A percentile compares a stretch with the other conserved stretches of the same genome.
Evolutionary conservation across 192 early-diverging fungal genomes (phyloP).

Genomic region (Backusella luteola): DNA sequence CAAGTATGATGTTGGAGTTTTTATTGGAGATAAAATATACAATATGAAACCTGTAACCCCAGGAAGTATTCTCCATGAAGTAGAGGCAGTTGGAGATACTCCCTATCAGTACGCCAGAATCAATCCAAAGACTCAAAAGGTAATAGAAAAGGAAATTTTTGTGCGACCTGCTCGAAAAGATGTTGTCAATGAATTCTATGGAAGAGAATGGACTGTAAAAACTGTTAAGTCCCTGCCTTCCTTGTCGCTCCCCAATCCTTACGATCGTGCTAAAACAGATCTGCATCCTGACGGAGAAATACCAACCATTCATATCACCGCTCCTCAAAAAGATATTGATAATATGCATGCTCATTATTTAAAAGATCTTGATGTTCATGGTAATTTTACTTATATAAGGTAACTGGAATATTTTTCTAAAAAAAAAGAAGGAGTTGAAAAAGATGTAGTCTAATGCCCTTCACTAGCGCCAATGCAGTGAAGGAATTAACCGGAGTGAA

Average conservation of each 20-base stretch:
- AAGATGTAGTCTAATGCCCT: too few relatives aligned
- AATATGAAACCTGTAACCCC: not conserved
- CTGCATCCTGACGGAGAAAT: constrained; percentile 21
- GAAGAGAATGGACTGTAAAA: constrained; percentile 13
- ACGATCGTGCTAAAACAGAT: not conserved
- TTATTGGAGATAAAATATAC: not conserved
- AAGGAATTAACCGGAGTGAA: constrained; percentile 1
- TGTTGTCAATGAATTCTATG: constrained; percentile 16
- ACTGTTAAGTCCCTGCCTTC: not conserved
- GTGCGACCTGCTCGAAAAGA: not conserved
- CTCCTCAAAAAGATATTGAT: constrained; percentile 1
- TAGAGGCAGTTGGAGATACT: not conserved
- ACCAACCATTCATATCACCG: constrained; percentile 19
- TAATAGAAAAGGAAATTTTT: constrained; percentile 10
- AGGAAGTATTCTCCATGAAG: constrained; percentile 10
- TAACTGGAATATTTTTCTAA: not conserved
- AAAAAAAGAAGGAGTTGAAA: not conserved
- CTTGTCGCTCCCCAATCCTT: not conserved
- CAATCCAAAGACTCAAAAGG: not conserved
- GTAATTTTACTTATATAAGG: constrained; percentile 28
- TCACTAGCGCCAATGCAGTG: constrained; percentile 7
- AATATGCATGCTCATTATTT: constrained; percentile 12
- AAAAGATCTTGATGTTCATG: constrained; percentile 10
- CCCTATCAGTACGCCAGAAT: constrained; percentile 11
- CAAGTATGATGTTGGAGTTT: not conserved